Evolutionary conservation across 1,139 yeast genomes (phyloP).

Genomic region (Debaryomyces sp.): DNA sequence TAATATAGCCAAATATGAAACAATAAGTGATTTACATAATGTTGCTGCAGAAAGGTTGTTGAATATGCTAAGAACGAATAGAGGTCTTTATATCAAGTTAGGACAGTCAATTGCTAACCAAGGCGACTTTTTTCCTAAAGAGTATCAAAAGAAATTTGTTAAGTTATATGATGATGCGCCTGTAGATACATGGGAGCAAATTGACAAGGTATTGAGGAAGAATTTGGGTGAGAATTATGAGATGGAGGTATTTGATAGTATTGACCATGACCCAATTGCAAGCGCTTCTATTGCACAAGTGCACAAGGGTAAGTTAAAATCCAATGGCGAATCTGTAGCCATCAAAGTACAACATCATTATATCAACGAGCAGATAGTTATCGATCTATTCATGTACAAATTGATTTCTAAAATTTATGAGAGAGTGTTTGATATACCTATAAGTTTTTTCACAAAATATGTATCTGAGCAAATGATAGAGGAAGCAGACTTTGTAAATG

Average conservation of each 20-base stretch:
- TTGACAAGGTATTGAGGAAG: constrained; percentile 46
- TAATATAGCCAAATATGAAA: constrained; percentile 43
- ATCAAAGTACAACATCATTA: constrained; percentile 70
- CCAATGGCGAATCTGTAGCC: constrained; percentile 60
- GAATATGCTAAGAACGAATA: constrained; percentile 55
- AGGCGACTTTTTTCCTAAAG: constrained; percentile 65
- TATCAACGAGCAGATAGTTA: constrained; percentile 55
- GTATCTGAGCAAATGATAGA: constrained; percentile 58
- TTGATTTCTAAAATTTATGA: constrained; percentile 57
- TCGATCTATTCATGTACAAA: constrained; percentile 62
- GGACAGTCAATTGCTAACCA: constrained; percentile 80
- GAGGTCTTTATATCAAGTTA: constrained; percentile 73
- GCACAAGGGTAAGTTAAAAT: constrained; percentile 53
- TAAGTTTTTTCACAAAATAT: constrained; percentile 58
- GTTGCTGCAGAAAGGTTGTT: constrained; percentile 59
- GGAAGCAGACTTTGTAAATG: constrained; percentile 65
- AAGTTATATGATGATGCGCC: constrained; percentile 74
- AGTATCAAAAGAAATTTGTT: constrained; percentile 57
- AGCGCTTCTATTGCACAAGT: constrained; percentile 80
- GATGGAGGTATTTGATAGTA: constrained; percentile 42
- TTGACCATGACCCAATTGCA: constrained; percentile 62
- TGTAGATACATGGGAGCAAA: constrained; percentile 58
- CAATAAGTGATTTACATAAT: constrained; percentile 57
- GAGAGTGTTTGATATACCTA: constrained; percentile 63
- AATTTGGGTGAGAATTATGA: constrained; percentile 53